A percentile compares a stretch with the other conserved stretches of the same genome.
phyloP scores from a whole-genome alignment of 139 green algal species.

The Chlorella vulgaris region DNA sequence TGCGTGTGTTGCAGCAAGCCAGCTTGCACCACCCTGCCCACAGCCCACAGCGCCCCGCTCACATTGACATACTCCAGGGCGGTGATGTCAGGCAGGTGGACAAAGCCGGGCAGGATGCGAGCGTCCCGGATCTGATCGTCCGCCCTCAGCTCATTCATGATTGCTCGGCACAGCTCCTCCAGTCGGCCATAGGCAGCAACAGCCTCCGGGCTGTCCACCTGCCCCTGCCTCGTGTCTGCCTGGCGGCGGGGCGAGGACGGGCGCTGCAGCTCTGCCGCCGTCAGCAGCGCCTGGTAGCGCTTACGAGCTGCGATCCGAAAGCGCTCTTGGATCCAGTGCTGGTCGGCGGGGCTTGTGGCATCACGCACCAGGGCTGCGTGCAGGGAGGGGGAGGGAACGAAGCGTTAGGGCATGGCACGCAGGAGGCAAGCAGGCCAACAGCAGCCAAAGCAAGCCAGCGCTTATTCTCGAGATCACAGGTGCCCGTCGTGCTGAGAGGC shows the following conservation, averaged over 20 bases:
- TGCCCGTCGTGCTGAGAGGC: neutral
- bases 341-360: constrained; percentile 26
- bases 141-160: constrained; percentile 54
- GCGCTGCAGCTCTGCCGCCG: constrained; percentile 38
- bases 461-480: too few relatives aligned
- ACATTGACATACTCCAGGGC: constrained; percentile 55
- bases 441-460: too few relatives aligned
- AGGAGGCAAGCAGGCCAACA: too few relatives aligned
- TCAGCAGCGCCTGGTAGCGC: constrained; percentile 52
- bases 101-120: constrained; percentile 42
- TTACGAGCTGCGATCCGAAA: constrained; percentile 47
- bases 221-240: neutral
- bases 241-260: neutral
- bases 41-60: neutral
- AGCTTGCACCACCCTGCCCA: neutral
- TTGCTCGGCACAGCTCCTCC: constrained; percentile 52
- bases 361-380: constrained; percentile 47
- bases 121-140: constrained; percentile 54
- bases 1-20: too few relatives aligned
- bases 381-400: neutral
- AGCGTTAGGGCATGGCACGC: neutral
- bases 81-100: constrained; percentile 55
- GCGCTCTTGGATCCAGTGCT: constrained; percentile 50
- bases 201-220: constrained; percentile 6
- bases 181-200: constrained; percentile 37